Base-by-base conservation (phyloP, 83 land plant genomes). In the Picea engelmannii region DNA sequence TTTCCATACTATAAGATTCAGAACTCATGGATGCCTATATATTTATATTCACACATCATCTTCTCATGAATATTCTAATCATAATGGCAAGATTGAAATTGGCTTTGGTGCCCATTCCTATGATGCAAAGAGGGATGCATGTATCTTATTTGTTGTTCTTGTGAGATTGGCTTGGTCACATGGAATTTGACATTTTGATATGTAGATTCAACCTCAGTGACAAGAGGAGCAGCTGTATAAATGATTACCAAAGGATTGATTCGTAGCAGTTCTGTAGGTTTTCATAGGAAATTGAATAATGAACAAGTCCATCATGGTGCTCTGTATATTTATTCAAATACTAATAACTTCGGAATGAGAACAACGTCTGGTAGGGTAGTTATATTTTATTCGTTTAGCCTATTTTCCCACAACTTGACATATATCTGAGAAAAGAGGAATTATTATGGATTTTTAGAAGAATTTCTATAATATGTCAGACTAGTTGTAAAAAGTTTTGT, bases 1-100 rank as follows among this genome's bases (percentile, higher is more conserved):
- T 42, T 73, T 73, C 76, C 4, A 73, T 25, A 73, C 55, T 73
- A 73, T 73, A 73, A 58, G 12, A 20, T 73, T 47, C 76, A 73
- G 52, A 44, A 25, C 76, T 73, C 20, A 52, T 1, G 4, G 27
- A 31, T 73, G 76, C 21, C 24, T 52, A 20, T 35, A 24, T 12
- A 20, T 40, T 44, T 9, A 69, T 38, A 69, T 38, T 69, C 40
- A 69, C 40, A 9, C 44, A 18, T 69, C 47, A 31, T 35, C 15
- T 20, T 15, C 38, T 68, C 7, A 35, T 68, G 73, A 68, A 0
- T 18, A 68, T 5, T 31, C 38, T 68, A 18, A 68, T 31, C 44
- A 27, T 68, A 40, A 68, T 31, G n/a, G 31, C 73, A 68, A 31
- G 73, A 15, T 27, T 38, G 18, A 20, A 8, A 42, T 0, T 42